Evolutionary conservation across 129 eudicot genomes (phyloP).

Genomic region (Escallonia herrerae): DNA sequence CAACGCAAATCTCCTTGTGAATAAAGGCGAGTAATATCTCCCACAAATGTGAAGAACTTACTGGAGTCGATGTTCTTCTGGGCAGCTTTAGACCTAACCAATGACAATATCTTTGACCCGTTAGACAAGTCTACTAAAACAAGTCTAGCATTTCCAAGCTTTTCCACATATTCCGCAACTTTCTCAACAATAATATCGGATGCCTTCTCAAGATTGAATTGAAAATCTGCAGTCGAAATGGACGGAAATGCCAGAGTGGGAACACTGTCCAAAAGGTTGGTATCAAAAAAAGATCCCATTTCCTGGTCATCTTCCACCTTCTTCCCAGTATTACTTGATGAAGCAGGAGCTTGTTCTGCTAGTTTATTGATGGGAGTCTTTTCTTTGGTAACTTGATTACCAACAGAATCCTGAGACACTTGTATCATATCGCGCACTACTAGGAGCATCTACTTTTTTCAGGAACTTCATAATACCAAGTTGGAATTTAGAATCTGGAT

Average conservation of each 20-base stretch:
- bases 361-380: slow-evolving; percentile 11
- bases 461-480: slow-evolving; percentile 89
- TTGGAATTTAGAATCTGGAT: slow-evolving; percentile 59
- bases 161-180: slow-evolving; percentile 42
- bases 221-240: slow-evolving; percentile 94
- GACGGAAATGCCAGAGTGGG: slow-evolving; percentile 93
- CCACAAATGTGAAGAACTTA: slow-evolving; percentile 74
- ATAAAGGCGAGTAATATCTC: slow-evolving; percentile 72
- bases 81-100: slow-evolving; percentile 73
- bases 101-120: slow-evolving; percentile 73
- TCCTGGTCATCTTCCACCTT: slow-evolving; percentile 20
- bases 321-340: slow-evolving; percentile 3
- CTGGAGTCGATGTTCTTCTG: slow-evolving; percentile 53
- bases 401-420: slow-evolving; percentile 15
- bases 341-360: slow-evolving; percentile 4
- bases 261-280: slow-evolving; percentile 18
- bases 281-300: slow-evolving; percentile 18
- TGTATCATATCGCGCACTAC: slow-evolving; percentile 23
- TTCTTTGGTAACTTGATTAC: slow-evolving; percentile 16
- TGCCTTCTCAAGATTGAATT: slow-evolving; percentile 68
- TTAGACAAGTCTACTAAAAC: slow-evolving; percentile 79
- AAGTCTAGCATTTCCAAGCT: slow-evolving; percentile 54
- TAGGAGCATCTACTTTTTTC: slow-evolving; percentile 63
- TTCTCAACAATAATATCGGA: slow-evolving; percentile 84
- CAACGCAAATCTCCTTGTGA: slow-evolving; percentile 63